phyloP scores from a whole-genome alignment of 176 grass and related monocot genomes.

The Olyra latifolia region DNA sequence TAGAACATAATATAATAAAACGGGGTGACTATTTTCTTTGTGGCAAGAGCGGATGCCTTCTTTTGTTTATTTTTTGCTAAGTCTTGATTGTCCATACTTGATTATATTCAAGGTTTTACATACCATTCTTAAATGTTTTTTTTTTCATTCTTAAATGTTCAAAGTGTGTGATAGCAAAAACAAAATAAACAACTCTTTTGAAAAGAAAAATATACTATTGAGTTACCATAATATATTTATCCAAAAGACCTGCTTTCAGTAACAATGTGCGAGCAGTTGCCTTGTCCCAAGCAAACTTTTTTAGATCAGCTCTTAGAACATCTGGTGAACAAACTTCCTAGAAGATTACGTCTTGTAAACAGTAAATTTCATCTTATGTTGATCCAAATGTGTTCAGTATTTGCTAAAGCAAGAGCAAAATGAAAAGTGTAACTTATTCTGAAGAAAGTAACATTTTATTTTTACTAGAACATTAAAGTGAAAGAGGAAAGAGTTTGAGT shows the following conservation, averaged over 20 bases:
- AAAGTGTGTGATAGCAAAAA: constrained; percentile 10
- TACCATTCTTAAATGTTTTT: not conserved
- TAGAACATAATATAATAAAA: constrained; percentile 8
- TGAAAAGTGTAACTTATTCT: constrained; percentile 5
- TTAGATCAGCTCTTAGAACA: not conserved
- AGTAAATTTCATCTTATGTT: not conserved
- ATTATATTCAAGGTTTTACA: not conserved
- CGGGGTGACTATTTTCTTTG: not conserved
- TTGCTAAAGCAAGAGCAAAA: constrained; percentile 10
- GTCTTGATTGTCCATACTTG: not conserved
- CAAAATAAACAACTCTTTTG: not conserved
- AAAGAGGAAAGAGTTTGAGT: constrained; percentile 39
- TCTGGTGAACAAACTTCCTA: constrained; percentile 6
- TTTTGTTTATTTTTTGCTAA: not conserved
- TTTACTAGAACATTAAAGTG: constrained; percentile 27
- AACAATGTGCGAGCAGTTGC: not conserved
- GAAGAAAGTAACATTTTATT: not conserved
- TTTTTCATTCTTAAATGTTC: not conserved
- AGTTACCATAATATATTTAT: not conserved
- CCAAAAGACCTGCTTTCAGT: not conserved
- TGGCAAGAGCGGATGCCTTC: not conserved
- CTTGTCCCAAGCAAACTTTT: not conserved
- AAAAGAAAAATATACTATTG: constrained; percentile 10
- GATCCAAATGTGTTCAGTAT: not conserved
- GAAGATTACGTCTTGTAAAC: not conserved